Percentiles rank a stretch among this genome's conserved stretches.
phyloP scores from a whole-genome alignment of 805 yeast genomes.

The Torulaspora franciscae region DNA sequence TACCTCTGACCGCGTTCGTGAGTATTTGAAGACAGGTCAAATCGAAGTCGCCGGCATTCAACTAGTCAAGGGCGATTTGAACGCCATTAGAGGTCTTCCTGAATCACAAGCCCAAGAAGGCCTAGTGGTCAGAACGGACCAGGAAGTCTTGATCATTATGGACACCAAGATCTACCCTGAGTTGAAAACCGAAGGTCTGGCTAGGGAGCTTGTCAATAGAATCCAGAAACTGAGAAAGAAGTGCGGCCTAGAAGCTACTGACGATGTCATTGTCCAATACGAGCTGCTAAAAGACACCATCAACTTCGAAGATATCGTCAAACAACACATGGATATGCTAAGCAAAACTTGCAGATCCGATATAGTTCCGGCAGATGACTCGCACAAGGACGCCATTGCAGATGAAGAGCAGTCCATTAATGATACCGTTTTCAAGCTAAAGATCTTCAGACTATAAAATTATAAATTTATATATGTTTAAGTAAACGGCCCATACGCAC shows the following conservation, averaged over 20 bases:
- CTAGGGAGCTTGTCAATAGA: slow-evolving; percentile 94
- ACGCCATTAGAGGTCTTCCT: slow-evolving; percentile 85
- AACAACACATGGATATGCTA: slow-evolving; percentile 61
- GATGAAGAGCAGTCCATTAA: slow-evolving; percentile 85
- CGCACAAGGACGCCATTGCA: slow-evolving; percentile 53
- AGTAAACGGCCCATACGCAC: slow-evolving; percentile 1
- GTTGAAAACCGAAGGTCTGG: slow-evolving; percentile 87
- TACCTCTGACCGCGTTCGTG: slow-evolving; percentile 76
- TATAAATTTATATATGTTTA: slow-evolving; percentile 4
- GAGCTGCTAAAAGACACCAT: slow-evolving; percentile 58
- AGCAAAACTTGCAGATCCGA: slow-evolving; percentile 69
- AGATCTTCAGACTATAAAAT: slow-evolving; percentile 61
- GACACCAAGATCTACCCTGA: slow-evolving; percentile 86
- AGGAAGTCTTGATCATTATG: slow-evolving; percentile 82
- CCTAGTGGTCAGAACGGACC: slow-evolving; percentile 80
- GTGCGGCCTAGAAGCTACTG: slow-evolving; percentile 90
- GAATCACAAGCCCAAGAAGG: slow-evolving; percentile 61
- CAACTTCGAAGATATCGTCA: slow-evolving; percentile 56
- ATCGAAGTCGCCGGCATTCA: slow-evolving; percentile 85
- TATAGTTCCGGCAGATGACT: slow-evolving; percentile 41
- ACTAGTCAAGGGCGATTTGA: slow-evolving; percentile 79
- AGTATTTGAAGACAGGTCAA: slow-evolving; percentile 65
- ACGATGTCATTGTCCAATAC: slow-evolving; percentile 87
- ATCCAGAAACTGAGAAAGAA: slow-evolving; percentile 96
- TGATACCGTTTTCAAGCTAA: slow-evolving; percentile 71